Evolutionary conservation across 2,329 filamentous ascomycete species (phyloP).

Genomic region (Trichoderma citrinoviride): DNA sequence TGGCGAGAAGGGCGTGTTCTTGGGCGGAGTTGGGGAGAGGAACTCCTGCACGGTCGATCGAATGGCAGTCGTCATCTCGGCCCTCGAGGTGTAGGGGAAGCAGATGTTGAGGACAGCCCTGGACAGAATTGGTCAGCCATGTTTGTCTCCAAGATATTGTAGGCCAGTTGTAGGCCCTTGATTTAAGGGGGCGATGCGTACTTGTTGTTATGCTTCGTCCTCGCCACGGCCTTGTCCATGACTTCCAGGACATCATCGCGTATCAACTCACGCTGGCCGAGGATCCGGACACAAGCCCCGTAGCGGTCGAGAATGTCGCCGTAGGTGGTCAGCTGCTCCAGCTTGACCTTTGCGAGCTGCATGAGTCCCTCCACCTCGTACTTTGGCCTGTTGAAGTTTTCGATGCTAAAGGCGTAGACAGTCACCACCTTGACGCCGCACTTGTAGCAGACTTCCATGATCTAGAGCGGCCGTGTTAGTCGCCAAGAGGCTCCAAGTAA

Average conservation of each 20-base stretch:
- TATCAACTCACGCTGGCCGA: conserved; percentile 81
- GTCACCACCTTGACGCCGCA: conserved; percentile 95
- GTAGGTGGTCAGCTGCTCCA: conserved; percentile 87
- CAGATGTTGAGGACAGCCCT: conserved; percentile 80
- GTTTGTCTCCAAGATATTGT: too few species aligned
- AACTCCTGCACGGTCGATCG: conserved; percentile 85
- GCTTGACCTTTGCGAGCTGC: conserved; percentile 95
- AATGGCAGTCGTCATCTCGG: conserved; percentile 91
- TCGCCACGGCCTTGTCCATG: conserved; percentile 78
- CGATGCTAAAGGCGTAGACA: conserved; percentile 97
- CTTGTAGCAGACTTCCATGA: conserved; percentile 97
- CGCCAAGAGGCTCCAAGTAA: background rate
- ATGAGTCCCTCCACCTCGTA: conserved; percentile 96
- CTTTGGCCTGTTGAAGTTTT: conserved; percentile 96
- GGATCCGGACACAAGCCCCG: conserved; percentile 78
- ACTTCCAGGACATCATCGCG: conserved; percentile 85
- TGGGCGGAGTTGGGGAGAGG: conserved; percentile 65
- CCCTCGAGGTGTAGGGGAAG: conserved; percentile 93
- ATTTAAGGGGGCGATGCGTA: conserved; percentile 37
- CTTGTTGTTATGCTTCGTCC: conserved; percentile 85
- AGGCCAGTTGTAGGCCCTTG: too few species aligned
- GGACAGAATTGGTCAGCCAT: conserved; percentile 8
- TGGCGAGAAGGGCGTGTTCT: conserved; percentile 76
- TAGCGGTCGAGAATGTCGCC: conserved; percentile 91
- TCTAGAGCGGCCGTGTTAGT: conserved; percentile 46